Base-by-base conservation (phyloP, 768 basidiomycete genomes). In the Trichaptum fuscoviolaceum region DNA sequence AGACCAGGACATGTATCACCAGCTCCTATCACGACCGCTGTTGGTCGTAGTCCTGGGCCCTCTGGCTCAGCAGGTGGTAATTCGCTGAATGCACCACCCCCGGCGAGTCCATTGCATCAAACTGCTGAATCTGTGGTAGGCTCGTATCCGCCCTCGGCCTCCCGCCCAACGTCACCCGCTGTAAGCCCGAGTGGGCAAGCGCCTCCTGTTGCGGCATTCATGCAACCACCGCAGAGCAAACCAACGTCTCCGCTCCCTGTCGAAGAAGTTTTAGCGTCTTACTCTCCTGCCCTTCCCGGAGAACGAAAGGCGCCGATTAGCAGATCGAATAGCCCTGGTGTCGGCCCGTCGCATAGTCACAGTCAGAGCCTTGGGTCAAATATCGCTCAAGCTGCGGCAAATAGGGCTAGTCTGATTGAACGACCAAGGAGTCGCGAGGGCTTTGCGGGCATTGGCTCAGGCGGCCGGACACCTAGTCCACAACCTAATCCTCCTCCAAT, bases 271-370 rank as follows among this genome's bases (percentile, higher is more conserved):
- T 76, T 94, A 18, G 80, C 81, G 0, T 83, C 87, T 69, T 98
- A 98, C 72, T 85, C 89, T 27, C 93, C 95, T 71, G 85, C 89
- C 0, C 84, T 98, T 73, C 96, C 95, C 7, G 95, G 94, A 3
- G 96, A 97, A 74, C 80, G 84, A 63, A 87, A 84, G 76, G 80
- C 83, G 8, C 42, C 42, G 20, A 78, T 85, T 26, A 87, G 85
- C 72, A 78, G 85, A 59, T 80, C 81, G 63, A 84, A 81, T 69
- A 90, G 84, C 70, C 75, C 67, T 64, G 77, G 57, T 74, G 78
- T 60, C 77, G 81, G 65, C 1, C 58, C 68, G 26, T 60, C 70
- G n/a, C 58, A 64, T 35, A 74, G 69, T 66, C 70, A 75, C 64
- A 68, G 30, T 75, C 71, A 70, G 67, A 72, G 64, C 72, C 76